Conservation (phyloP, 257 asterid genomes). For the Anisodus acutangulus region DNA sequence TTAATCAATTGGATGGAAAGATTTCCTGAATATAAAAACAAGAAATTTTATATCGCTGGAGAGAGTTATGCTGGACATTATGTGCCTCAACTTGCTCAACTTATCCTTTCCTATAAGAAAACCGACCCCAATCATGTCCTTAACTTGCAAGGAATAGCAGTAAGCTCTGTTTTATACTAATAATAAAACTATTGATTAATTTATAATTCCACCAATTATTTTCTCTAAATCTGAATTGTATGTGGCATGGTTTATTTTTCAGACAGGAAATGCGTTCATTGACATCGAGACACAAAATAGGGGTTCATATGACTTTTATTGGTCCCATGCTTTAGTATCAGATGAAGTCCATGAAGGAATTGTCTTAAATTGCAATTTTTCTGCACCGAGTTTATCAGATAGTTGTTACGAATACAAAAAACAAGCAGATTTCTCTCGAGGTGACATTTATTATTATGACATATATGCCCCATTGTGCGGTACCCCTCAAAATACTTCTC, state of each 20-base stretch:
- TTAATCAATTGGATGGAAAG: conserved; percentile 71
- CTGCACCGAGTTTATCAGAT: conserved; percentile 27
- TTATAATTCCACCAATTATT: background rate
- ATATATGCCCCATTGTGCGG: conserved; percentile 60
- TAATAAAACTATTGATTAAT: background rate
- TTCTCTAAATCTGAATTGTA: background rate
- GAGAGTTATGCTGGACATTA: conserved; percentile 83
- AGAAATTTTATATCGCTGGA: conserved; percentile 62
- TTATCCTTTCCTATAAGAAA: conserved; percentile 54
- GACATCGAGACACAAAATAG: conserved; percentile 41
- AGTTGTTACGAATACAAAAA: conserved; percentile 31
- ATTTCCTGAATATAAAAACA: conserved; percentile 64
- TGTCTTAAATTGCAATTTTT: conserved; percentile 52
- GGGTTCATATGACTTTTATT: conserved; percentile 52
- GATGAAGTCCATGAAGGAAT: conserved; percentile 59
- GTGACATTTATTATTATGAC: conserved; percentile 39
- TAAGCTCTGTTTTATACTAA: conserved; percentile 34
- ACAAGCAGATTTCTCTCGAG: conserved; percentile 32
- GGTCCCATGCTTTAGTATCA: conserved; percentile 63
- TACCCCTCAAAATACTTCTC: background rate
- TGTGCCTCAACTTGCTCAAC: conserved; percentile 69
- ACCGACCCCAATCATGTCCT: conserved; percentile 55
- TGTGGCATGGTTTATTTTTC: conserved; percentile 7
- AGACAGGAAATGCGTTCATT: conserved; percentile 68
- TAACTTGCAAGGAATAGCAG: conserved; percentile 67